A percentile compares a stretch with the other conserved stretches of the same genome.
These are phyloP conservation scores for Lachnellula occidentalis DNA, from an alignment of 2,329 filamentous ascomycete species.

Conservation along the genomic window DNA sequence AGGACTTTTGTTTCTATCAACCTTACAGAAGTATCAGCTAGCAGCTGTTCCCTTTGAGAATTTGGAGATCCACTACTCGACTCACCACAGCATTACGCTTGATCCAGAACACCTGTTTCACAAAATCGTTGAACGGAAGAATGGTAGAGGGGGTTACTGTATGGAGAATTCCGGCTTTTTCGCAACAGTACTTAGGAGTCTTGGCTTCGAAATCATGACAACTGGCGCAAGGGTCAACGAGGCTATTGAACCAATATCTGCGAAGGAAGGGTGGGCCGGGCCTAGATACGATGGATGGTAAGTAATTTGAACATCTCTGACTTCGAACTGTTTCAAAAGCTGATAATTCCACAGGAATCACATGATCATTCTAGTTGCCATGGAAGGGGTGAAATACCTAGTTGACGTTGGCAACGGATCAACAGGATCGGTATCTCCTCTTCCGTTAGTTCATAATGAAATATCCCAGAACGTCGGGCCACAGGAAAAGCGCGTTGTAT, in stretches of 20 bases:
- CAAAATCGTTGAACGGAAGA: slow-evolving; percentile 41
- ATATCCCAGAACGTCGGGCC: slow-evolving; percentile 37
- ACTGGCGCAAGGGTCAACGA: slow-evolving; percentile 44
- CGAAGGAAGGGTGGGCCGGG: not conserved
- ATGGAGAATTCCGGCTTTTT: slow-evolving; percentile 52
- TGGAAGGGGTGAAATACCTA: slow-evolving; percentile 43
- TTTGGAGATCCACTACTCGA: slow-evolving; percentile 13
- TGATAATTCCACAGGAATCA: slow-evolving; percentile 39
- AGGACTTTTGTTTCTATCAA: slow-evolving; percentile 3
- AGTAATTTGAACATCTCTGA: not conserved
- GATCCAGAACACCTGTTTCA: slow-evolving; percentile 15
- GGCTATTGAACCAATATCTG: not conserved
- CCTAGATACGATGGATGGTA: not conserved
- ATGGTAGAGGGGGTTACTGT: slow-evolving; percentile 51
- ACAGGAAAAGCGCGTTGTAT: slow-evolving; percentile 45
- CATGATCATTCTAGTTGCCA: slow-evolving; percentile 52
- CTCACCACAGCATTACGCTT: slow-evolving; percentile 5
- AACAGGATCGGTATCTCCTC: slow-evolving; percentile 46
- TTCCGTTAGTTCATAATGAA: slow-evolving; percentile 43
- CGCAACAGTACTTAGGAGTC: slow-evolving; percentile 41
- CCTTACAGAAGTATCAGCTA: slow-evolving; percentile 11
- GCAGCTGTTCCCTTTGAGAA: slow-evolving; percentile 16
- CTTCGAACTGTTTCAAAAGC: not conserved
- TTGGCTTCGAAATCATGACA: slow-evolving; percentile 48
- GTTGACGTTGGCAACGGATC: slow-evolving; percentile 47